phyloP scores from a whole-genome alignment of 805 yeast species.

The Starmerella stigmatis region DNA sequence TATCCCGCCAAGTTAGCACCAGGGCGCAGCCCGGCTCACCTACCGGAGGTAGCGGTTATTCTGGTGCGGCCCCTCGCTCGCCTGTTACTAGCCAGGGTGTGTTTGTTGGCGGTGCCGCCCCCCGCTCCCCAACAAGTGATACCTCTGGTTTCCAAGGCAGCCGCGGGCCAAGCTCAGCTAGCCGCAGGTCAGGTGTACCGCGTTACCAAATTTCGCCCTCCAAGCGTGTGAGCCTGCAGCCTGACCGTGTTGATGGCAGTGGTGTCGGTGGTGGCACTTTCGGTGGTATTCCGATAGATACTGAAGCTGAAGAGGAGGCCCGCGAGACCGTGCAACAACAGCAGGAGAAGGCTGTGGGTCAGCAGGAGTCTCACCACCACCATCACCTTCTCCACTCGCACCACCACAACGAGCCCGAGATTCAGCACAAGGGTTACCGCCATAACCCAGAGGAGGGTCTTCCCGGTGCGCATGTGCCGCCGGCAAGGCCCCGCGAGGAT shows the following conservation, averaged over 20 bases:
- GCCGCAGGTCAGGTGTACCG: constrained; percentile 8
- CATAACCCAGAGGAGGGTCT: constrained; percentile 16
- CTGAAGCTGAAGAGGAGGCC: constrained; percentile 6
- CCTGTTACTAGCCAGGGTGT: neutral
- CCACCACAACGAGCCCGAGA: constrained; percentile 7
- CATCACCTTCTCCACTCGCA: constrained; percentile 1
- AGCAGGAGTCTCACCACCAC: constrained; percentile 9
- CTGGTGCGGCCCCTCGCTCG: neutral
- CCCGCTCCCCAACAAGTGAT: neutral
- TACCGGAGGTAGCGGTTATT: neutral
- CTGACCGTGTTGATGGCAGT: constrained; percentile 15
- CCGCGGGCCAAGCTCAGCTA: neutral
- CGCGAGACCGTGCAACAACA: neutral
- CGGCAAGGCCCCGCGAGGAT: constrained; percentile 1
- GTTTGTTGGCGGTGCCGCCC: neutral
- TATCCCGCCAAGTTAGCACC: too few species aligned
- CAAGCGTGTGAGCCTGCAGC: constrained; percentile 8
- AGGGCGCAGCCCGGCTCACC: neutral
- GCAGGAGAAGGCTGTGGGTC: constrained; percentile 9
- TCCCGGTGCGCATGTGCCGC: neutral
- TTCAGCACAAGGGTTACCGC: constrained; percentile 15
- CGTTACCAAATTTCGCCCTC: constrained; percentile 17
- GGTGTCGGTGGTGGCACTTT: constrained; percentile 13
- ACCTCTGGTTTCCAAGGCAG: neutral
- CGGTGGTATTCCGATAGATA: constrained; percentile 16